phyloP scores from a whole-genome alignment of 2,329 filamentous ascomycete species.

The Thelonectria olida region DNA sequence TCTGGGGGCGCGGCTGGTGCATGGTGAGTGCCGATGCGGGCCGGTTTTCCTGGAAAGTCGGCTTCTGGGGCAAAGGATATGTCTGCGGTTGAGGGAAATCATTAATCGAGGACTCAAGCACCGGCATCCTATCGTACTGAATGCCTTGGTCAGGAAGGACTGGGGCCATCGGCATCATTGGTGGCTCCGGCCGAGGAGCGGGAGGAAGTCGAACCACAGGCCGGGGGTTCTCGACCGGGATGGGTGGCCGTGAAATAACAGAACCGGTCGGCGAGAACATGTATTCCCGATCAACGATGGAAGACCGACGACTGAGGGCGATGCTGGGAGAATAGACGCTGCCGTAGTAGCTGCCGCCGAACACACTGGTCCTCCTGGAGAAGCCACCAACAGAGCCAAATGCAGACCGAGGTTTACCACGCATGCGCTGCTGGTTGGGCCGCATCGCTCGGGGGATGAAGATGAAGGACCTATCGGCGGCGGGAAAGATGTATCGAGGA shows the following conservation, averaged over 20 bases:
- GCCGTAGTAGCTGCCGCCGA: slow-evolving; percentile 73
- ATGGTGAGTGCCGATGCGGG: slow-evolving; percentile 69
- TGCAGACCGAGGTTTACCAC: slow-evolving; percentile 76
- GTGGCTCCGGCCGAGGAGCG: slow-evolving; percentile 49
- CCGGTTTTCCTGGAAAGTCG: slow-evolving; percentile 65
- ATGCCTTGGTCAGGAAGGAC: slow-evolving; percentile 22
- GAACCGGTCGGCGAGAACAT: slow-evolving; percentile 85
- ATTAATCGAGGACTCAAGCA: slow-evolving; percentile 53
- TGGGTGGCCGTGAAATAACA: slow-evolving; percentile 73
- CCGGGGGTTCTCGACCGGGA: slow-evolving; percentile 67
- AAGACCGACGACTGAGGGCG: slow-evolving; percentile 89
- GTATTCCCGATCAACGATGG: slow-evolving; percentile 73
- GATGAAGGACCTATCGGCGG: slow-evolving; percentile 91
- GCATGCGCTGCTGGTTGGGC: slow-evolving; percentile 85
- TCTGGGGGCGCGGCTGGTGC: slow-evolving; percentile 95
- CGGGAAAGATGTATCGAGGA: slow-evolving; percentile 91
- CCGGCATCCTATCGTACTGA: slow-evolving; percentile 25
- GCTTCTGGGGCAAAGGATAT: slow-evolving; percentile 67
- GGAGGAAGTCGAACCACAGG: slow-evolving; percentile 89
- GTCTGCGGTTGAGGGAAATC: slow-evolving; percentile 66
- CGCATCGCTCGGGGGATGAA: slow-evolving; percentile 95
- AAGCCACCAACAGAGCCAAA: slow-evolving; percentile 73
- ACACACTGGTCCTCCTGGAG: slow-evolving; percentile 85
- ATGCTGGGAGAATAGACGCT: slow-evolving; percentile 88
- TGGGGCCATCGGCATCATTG: slow-evolving; percentile 18